These are phyloP conservation scores for Apophysomyces variabilis DNA, from an alignment of 371 early-diverging fungal genomes.

Conservation along the genomic window DNA sequence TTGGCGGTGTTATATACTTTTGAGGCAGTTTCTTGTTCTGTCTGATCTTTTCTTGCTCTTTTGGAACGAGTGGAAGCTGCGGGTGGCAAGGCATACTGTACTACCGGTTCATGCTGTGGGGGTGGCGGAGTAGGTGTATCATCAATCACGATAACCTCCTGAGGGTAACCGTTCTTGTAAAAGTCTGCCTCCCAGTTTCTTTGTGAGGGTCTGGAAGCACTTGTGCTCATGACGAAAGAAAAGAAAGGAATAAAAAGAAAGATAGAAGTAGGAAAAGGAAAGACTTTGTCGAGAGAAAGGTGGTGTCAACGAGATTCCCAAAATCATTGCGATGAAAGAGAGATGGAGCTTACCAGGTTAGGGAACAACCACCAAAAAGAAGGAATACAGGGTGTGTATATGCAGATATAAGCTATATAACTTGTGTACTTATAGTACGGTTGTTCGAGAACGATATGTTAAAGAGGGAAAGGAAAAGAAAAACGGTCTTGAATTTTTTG, in stretches of 20 bases:
- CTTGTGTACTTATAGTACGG: background rate
- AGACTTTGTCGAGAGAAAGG: background rate
- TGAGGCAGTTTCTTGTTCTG: background rate
- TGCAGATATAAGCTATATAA: no score
- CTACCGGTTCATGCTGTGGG: conserved; percentile 10
- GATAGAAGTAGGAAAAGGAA: background rate
- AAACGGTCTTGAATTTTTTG: conserved; percentile 6
- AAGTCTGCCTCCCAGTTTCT: conserved; percentile 57
- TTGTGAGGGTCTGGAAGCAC: conserved; percentile 16
- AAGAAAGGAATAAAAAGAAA: background rate
- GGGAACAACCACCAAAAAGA: no score
- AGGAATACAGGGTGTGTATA: no score
- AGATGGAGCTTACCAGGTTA: conserved; percentile 4
- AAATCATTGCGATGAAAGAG: background rate
- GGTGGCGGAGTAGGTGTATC: conserved; percentile 60
- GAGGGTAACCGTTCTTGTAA: conserved; percentile 61
- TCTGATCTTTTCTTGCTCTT: conserved; percentile 5
- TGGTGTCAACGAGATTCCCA: background rate
- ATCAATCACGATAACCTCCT: conserved; percentile 66
- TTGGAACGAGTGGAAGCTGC: conserved; percentile 20
- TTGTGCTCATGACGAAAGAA: conserved; percentile 4
- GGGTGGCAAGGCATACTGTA: conserved; percentile 9
- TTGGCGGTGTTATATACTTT: background rate
- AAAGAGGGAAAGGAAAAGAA: background rate
- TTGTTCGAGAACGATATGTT: conserved; percentile 6